Evolutionary conservation across 192 early-diverging fungal species (phyloP), one percentile per base, ranked within the genome.

Genomic region (Coemansia sp.): DNA sequence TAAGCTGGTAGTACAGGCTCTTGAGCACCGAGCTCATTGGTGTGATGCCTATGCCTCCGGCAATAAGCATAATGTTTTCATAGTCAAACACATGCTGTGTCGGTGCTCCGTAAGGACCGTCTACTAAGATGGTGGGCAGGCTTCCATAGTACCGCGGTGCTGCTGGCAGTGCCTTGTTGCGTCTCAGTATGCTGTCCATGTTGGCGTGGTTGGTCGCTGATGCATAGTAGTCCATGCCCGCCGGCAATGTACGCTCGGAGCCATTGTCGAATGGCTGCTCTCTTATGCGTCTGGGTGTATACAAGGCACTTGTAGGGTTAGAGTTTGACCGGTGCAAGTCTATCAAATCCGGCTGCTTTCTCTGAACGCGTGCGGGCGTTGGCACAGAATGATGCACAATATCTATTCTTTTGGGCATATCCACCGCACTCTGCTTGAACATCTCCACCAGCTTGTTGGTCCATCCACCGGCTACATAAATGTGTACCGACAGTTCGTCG

Each of bases 61-160:
- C 82, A 24, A 89, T 71, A 23, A 87, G 52, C 19, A 89, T 45
- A 0, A 77, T 72, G 36, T 72, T 63, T 47, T 81, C 72, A 52
- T 82, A 85, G 58, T 83, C 77, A 56, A 84, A 87, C 27, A 87
- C 80, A 58, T 86, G 83, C 51, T 89, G 85, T 0, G 85, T 79
- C 13, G 87, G 82, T 5, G 88, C 87, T n/a, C 89, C 83, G 72
- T 82, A 93, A 5, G 91, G 86, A 13, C 91, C 91, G 59, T 93
- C 91, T n/a, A 91, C 75, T 48, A 61, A 59, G 51, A 93, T 77
- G 7, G 9, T 47, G 17, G 88, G 87, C 56, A 86, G 55, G 9
- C 46, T 34, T 25, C 22, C 24, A 13, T 23, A 30, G 39, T 27
- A 19, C 11, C 46, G 19, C 5, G 57, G 42, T 2, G 28, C 50